Evolutionary conservation across 805 yeast species (phyloP).

Genomic region (Gaillardinia entomophila): DNA sequence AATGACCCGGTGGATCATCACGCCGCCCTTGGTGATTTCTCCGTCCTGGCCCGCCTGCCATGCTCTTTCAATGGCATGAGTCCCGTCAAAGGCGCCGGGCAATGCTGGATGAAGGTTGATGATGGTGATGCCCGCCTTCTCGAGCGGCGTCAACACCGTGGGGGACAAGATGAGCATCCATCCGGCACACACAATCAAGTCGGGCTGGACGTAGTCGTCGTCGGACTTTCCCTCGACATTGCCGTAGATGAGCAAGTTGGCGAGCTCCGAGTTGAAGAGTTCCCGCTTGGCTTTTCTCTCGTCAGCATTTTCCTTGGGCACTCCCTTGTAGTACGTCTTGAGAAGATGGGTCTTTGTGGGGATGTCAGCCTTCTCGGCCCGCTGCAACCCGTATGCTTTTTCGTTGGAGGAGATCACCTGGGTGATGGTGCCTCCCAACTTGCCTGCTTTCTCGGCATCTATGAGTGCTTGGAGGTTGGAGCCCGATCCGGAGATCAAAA

Average conservation of each 20-base stretch:
- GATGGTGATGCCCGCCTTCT: conserved; percentile 59
- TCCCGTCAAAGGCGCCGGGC: conserved; percentile 96
- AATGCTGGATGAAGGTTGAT: conserved; percentile 95
- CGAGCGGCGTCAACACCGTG: conserved; percentile 62
- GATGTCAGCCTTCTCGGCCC: conserved; percentile 68
- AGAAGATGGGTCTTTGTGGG: conserved; percentile 70
- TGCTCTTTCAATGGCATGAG: conserved; percentile 93
- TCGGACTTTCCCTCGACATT: conserved; percentile 24
- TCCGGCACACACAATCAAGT: conserved; percentile 93
- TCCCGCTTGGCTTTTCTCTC: conserved; percentile 59
- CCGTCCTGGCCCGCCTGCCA: conserved; percentile 94
- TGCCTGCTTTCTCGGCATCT: conserved; percentile 50
- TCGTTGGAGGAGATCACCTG: conserved; percentile 82
- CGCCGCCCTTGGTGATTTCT: conserved; percentile 70
- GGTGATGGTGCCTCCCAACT: conserved; percentile 50
- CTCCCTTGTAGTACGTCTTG: conserved; percentile 65
- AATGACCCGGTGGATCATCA: conserved; percentile 96
- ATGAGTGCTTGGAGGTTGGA: conserved; percentile 94
- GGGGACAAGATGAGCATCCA: conserved; percentile 94
- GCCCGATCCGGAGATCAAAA: conserved; percentile 91
- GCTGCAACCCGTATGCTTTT: conserved; percentile 78
- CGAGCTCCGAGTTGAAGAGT: conserved; percentile 72
- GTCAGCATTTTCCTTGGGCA: conserved; percentile 61
- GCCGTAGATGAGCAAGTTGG: conserved; percentile 56
- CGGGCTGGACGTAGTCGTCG: conserved; percentile 50